phyloP scores from a whole-genome alignment of 306 rosid genomes.

The Vigna mungo region DNA sequence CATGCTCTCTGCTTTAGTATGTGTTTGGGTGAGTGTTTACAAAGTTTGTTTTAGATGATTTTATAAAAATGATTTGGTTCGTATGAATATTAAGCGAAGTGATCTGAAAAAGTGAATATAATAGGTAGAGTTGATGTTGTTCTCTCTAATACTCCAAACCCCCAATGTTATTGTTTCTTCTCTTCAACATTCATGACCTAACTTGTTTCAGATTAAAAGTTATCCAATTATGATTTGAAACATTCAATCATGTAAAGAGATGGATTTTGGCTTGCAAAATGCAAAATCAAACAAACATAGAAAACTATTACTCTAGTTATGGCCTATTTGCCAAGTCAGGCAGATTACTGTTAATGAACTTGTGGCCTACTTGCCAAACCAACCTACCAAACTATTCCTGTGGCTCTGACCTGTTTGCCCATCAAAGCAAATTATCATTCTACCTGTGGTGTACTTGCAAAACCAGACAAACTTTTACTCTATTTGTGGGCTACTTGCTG shows the following conservation, averaged over 20 bases:
- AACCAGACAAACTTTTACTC: background rate
- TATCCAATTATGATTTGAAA: background rate
- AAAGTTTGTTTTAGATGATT: background rate
- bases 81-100: background rate
- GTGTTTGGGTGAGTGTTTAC: background rate
- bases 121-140: background rate
- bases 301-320: background rate
- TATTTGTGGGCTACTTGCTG: background rate
- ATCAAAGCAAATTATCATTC: background rate
- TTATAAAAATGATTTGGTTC: constrained; percentile 10
- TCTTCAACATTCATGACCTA: background rate
- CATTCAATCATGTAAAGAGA: background rate
- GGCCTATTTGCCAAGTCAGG: background rate
- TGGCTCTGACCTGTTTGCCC: background rate
- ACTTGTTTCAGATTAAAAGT: background rate
- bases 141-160: background rate
- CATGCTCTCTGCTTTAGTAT: background rate
- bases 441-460: background rate
- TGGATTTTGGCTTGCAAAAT: background rate
- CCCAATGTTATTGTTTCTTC: background rate
- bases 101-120: background rate
- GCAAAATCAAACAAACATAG: background rate
- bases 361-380: background rate
- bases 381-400: background rate
- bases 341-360: background rate